A percentile compares a stretch with the other conserved stretches of the same genome.
Conservation (phyloP, 768 basidiomycete genomes). For the Cytidiella melzeri region DNA sequence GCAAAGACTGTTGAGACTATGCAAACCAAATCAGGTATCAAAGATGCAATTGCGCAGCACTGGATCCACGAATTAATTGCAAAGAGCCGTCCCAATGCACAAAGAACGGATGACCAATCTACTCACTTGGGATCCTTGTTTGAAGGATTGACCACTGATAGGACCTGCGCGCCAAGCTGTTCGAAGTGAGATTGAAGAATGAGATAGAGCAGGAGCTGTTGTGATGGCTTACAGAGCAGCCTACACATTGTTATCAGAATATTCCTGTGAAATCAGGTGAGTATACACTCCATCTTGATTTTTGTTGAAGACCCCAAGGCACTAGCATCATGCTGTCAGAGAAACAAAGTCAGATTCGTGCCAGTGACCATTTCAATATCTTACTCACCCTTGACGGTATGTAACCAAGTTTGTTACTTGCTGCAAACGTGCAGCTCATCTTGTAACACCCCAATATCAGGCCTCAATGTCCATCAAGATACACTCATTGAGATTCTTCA, state of each 20-base stretch:
- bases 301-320: too few species aligned
- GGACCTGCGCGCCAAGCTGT: too few species aligned
- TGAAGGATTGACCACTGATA: too few species aligned
- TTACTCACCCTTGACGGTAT: too few species aligned
- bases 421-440: background rate
- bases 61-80: constrained; percentile 32
- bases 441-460: background rate
- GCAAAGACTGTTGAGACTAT: constrained; percentile 19
- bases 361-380: background rate
- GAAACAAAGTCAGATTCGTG: background rate
- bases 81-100: background rate
- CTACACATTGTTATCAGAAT: too few species aligned
- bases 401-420: background rate
- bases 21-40: constrained; percentile 32
- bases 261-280: too few species aligned
- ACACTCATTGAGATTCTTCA: background rate
- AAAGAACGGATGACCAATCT: too few species aligned
- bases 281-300: background rate
- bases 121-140: too few species aligned
- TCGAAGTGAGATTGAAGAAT: too few species aligned
- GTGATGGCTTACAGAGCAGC: too few species aligned
- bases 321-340: background rate
- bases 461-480: background rate
- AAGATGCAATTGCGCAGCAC: constrained; percentile 32
- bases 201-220: constrained; percentile 12